phyloP scores from a whole-genome alignment of 2,329 filamentous ascomycete genomes.

The Epichloe aotearoae region DNA sequence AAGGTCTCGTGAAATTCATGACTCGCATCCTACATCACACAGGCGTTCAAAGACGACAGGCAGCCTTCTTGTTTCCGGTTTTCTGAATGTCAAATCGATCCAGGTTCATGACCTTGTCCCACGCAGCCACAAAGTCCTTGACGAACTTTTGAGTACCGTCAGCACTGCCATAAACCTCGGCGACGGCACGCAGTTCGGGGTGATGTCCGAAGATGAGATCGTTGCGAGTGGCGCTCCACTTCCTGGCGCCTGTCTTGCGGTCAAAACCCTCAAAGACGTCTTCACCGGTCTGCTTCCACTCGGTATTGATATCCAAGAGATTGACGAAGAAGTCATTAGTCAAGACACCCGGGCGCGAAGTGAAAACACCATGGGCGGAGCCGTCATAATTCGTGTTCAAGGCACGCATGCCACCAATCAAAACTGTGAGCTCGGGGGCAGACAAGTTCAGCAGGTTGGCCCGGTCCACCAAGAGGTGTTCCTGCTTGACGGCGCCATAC shows the following conservation, averaged over 20 bases:
- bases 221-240: conserved; percentile 55
- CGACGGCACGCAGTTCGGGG: conserved; percentile 55
- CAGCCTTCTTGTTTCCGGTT: conserved; percentile 5
- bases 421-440: conserved; percentile 55
- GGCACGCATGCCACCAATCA: conserved; percentile 59
- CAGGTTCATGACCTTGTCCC: conserved; percentile 63
- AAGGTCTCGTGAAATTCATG: not conserved
- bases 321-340: conserved; percentile 78
- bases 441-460: conserved; percentile 59
- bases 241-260: conserved; percentile 50
- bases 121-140: conserved; percentile 57
- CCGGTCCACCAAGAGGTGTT: conserved; percentile 59
- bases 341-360: conserved; percentile 51
- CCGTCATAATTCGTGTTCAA: conserved; percentile 61
- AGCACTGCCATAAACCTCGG: conserved; percentile 53
- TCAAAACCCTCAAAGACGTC: conserved; percentile 53
- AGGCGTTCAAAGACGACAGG: conserved; percentile 8
- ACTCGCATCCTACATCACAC: not conserved
- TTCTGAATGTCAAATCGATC: conserved; percentile 51
- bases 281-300: conserved; percentile 38
- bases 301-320: conserved; percentile 52
- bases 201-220: conserved; percentile 65
- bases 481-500: conserved; percentile 45
- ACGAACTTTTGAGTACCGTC: conserved; percentile 52
- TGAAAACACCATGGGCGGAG: conserved; percentile 54